Conservation (phyloP, 1,284 basidiomycete species). For the Ceratobasidium sp. region DNA sequence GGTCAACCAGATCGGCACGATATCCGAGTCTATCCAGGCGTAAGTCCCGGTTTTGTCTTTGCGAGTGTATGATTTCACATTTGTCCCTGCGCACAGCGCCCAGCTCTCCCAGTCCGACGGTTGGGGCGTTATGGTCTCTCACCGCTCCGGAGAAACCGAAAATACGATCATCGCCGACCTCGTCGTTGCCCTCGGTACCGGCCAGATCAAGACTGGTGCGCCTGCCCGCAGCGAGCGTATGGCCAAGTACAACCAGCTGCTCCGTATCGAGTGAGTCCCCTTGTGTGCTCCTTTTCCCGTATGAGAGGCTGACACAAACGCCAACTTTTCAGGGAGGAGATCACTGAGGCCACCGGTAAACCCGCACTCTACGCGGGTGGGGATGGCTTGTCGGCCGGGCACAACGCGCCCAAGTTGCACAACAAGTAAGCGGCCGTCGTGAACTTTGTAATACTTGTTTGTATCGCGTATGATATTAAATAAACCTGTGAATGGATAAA, state of each 20-base stretch:
- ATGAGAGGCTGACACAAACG: neutral
- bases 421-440: constrained; percentile 5
- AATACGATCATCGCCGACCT: constrained; percentile 98
- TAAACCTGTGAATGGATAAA: neutral
- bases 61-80: neutral
- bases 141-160: constrained; percentile 97
- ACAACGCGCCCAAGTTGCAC: constrained; percentile 73
- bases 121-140: constrained; percentile 99
- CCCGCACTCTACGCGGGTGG: constrained; percentile 78
- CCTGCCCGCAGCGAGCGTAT: constrained; percentile 94
- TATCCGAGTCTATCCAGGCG: constrained; percentile 98
- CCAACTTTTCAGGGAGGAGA: constrained; percentile 72
- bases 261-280: constrained; percentile 84
- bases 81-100: constrained; percentile 65
- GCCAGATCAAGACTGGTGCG: constrained; percentile 99
- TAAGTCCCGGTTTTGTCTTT: constrained; percentile 57
- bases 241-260: constrained; percentile 89
- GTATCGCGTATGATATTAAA: constrained; percentile 2
- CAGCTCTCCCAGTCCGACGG: constrained; percentile 96
- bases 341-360: constrained; percentile 59
- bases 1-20: constrained; percentile 99
- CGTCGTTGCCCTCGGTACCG: constrained; percentile 90
- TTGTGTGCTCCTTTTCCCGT: constrained; percentile 12
- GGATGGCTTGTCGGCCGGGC: constrained; percentile 82
- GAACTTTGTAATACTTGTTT: neutral